These are phyloP conservation scores for Candida gorgasii DNA, from an alignment of 805 yeast genomes.

Conservation along the genomic window DNA sequence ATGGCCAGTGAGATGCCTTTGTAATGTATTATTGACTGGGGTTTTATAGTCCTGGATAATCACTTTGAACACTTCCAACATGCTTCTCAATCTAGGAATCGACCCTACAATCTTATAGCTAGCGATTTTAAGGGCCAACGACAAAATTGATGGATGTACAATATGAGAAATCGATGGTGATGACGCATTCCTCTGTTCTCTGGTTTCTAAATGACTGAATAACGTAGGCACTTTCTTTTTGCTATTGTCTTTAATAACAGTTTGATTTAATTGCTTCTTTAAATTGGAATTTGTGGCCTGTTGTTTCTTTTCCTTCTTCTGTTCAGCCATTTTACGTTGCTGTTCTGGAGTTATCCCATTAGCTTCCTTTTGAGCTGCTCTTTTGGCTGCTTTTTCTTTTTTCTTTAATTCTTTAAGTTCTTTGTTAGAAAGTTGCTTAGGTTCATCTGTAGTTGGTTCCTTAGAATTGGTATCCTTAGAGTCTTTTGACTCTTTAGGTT, in stretches of 20 bases:
- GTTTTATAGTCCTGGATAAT: conserved; percentile 81
- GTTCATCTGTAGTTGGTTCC: not conserved
- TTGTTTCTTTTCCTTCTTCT: conserved; percentile 44
- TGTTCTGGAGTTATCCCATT: conserved; percentile 54
- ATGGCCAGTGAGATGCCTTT: conserved; percentile 85
- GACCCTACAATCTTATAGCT: conserved; percentile 90
- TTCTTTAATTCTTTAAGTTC: conserved; percentile 86
- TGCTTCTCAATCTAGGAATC: conserved; percentile 76
- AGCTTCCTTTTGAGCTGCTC: conserved; percentile 83
- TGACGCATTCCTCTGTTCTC: conserved; percentile 68
- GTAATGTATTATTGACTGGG: conserved; percentile 80
- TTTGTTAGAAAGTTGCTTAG: conserved; percentile 56
- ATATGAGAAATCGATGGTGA: conserved; percentile 60
- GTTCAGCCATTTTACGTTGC: conserved; percentile 41
- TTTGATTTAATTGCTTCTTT: conserved; percentile 32
- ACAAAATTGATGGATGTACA: conserved; percentile 83
- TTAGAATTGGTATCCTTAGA: not conserved
- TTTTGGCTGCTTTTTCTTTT: conserved; percentile 86
- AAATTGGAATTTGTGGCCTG: conserved; percentile 51
- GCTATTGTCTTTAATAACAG: conserved; percentile 20
- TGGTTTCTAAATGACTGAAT: conserved; percentile 77
- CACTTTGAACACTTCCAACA: conserved; percentile 80
- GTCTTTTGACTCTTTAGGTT: not conserved
- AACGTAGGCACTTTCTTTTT: conserved; percentile 58
- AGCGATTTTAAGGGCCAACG: conserved; percentile 77